A percentile compares a stretch with the other conserved stretches of the same genome.
Evolutionary conservation across 2,329 filamentous ascomycete genomes (phyloP).

Genomic region (Scedosporium boydii): DNA sequence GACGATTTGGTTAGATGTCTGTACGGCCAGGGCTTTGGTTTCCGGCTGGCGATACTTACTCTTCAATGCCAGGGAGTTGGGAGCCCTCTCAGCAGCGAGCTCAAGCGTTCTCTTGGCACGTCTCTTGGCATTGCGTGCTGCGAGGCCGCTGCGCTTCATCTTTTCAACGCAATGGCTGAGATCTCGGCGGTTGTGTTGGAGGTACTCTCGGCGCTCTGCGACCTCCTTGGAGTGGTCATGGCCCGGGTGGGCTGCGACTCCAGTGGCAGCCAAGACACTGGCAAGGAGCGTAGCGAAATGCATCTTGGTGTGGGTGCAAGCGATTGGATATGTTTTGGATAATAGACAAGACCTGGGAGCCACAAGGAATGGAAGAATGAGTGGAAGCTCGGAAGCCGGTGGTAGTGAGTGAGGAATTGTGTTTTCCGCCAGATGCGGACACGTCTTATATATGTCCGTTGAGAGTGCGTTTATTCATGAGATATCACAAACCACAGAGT

Average conservation of each 20-base stretch:
- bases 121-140: conserved; percentile 25
- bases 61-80: conserved; percentile 7
- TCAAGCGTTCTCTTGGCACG: conserved; percentile 27
- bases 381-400: not conserved
- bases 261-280: not conserved
- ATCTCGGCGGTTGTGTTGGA: conserved; percentile 30
- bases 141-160: conserved; percentile 38
- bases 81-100: not conserved
- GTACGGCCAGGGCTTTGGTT: not conserved
- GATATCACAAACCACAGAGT: not conserved
- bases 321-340: not conserved
- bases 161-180: conserved; percentile 35
- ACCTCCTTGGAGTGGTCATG: conserved; percentile 23
- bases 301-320: not conserved
- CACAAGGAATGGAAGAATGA: not conserved
- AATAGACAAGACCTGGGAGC: not conserved
- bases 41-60: conserved; percentile 5
- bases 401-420: not conserved
- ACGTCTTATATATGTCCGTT: not conserved
- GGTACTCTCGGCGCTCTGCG: conserved; percentile 36
- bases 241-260: conserved; percentile 2
- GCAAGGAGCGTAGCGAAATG: not conserved
- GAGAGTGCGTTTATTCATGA: not conserved
- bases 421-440: not conserved
- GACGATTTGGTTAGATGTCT: not conserved